Conservation (phyloP, 495 filamentous ascomycete species). For the Parathielavia appendiculata region DNA sequence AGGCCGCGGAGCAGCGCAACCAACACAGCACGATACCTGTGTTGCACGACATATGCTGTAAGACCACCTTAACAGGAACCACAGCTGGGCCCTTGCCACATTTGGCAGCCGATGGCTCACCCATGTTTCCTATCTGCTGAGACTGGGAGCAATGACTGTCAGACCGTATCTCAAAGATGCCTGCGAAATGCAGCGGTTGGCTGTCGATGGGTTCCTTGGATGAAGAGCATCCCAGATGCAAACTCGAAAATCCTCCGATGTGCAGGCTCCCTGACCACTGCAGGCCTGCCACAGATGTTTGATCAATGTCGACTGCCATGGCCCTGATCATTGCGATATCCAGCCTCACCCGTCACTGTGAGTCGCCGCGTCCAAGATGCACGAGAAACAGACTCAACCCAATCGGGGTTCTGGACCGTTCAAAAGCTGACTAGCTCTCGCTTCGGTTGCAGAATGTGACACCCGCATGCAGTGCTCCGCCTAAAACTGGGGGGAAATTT, state of each 20-base stretch:
- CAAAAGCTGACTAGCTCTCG: slow-evolving; percentile 27
- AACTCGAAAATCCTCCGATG: slow-evolving; percentile 5
- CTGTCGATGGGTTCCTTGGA: slow-evolving; percentile 14
- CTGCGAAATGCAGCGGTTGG: not conserved
- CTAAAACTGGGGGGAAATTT: slow-evolving; percentile 26
- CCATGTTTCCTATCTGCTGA: not conserved
- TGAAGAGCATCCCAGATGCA: not conserved
- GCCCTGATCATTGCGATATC: slow-evolving; percentile 2
- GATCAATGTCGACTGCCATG: slow-evolving; percentile 1
- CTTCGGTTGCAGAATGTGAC: slow-evolving; percentile 28
- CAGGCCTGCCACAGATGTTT: slow-evolving; percentile 17
- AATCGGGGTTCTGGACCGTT: slow-evolving; percentile 17
- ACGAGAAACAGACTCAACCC: slow-evolving; percentile 12
- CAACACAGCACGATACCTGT: slow-evolving; percentile 1
- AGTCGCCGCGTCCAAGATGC: slow-evolving; percentile 14
- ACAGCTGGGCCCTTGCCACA: not conserved
- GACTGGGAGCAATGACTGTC: not conserved
- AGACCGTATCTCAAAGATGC: not conserved
- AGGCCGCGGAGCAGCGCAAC: not conserved
- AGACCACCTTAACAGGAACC: slow-evolving; percentile 6
- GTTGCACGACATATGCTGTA: slow-evolving; percentile 28
- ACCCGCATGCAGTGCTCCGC: slow-evolving; percentile 30
- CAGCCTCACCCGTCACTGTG: not conserved
- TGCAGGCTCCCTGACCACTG: slow-evolving; percentile 12
- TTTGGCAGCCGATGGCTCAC: not conserved